Evolutionary conservation across 768 basidiomycete genomes (phyloP).

Genomic region (Kwoniella botswanensis): DNA sequence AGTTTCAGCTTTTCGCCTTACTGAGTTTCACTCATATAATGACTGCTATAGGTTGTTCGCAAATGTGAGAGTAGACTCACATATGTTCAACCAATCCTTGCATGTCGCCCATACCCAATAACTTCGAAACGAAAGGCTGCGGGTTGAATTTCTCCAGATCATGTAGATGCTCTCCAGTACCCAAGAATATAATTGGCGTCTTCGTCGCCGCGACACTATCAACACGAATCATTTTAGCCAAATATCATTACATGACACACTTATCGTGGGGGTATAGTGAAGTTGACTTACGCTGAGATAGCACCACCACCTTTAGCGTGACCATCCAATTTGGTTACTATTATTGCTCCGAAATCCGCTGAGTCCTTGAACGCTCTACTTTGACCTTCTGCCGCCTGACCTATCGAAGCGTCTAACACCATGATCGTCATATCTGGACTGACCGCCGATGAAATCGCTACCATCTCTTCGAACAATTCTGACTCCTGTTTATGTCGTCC

Average conservation of each 20-base stretch:
- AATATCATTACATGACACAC: neutral
- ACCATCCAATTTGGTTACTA: conserved; percentile 99
- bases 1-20: conserved; percentile 11
- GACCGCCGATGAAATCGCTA: conserved; percentile 90
- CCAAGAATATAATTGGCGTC: conserved; percentile 98
- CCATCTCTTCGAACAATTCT: conserved; percentile 97
- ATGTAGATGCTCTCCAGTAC: conserved; percentile 95
- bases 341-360: conserved; percentile 96
- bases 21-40: too few relatives aligned
- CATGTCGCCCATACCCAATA: conserved; percentile 93
- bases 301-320: conserved; percentile 99
- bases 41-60: too few relatives aligned
- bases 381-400: conserved; percentile 97
- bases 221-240: neutral
- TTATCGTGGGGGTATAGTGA: neutral
- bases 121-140: conserved; percentile 94
- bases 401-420: conserved; percentile 95
- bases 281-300: conserved; percentile 84
- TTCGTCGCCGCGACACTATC: conserved; percentile 93
- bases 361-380: conserved; percentile 97
- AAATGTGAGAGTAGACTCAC: conserved; percentile 53
- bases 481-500: conserved; percentile 96
- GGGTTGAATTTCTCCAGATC: conserved; percentile 96
- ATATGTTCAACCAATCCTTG: conserved; percentile 98
- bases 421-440: conserved; percentile 94